These are phyloP conservation scores for Ruellia speciosa DNA, from an alignment of 305 asterid genomes.

Conservation along the genomic window DNA sequence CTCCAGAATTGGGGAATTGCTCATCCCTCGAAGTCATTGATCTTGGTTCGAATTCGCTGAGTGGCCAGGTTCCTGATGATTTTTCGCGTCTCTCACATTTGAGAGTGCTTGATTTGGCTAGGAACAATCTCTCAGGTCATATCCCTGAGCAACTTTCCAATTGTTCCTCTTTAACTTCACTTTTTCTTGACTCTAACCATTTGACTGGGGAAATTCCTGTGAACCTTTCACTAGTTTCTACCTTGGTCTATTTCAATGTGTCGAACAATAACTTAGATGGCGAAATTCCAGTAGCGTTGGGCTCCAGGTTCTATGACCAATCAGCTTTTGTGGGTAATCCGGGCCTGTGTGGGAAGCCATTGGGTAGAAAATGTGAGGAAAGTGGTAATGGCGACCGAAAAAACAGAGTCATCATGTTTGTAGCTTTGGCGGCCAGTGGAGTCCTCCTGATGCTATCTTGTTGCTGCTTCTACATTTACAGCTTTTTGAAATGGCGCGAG, in stretches of 20 bases:
- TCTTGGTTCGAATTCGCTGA: conserved; percentile 44
- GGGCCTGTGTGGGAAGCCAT: conserved; percentile 55
- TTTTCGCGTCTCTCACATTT: conserved; percentile 40
- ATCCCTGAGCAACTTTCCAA: conserved; percentile 48
- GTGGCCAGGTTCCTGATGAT: conserved; percentile 43
- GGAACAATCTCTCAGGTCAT: conserved; percentile 50
- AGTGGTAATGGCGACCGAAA: conserved; percentile 26
- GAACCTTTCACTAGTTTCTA: conserved; percentile 37
- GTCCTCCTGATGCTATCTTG: conserved; percentile 45
- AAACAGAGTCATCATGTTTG: conserved; percentile 46
- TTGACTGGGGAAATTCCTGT: conserved; percentile 48
- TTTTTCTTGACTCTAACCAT: conserved; percentile 38
- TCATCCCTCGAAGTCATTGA: conserved; percentile 43
- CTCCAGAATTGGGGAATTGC: conserved; percentile 51
- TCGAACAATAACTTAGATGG: conserved; percentile 51
- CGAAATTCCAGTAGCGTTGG: conserved; percentile 39
- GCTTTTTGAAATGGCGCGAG: conserved; percentile 60
- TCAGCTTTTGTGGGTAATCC: conserved; percentile 40
- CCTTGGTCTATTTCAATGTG: conserved; percentile 40
- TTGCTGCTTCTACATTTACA: conserved; percentile 58
- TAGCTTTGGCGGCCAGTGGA: conserved; percentile 55
- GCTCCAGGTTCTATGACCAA: conserved; percentile 39
- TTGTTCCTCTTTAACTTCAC: conserved; percentile 41
- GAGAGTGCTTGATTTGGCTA: conserved; percentile 49
- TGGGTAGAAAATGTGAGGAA: conserved; percentile 36